These are phyloP conservation scores for Syncephalastrum monosporum DNA, from an alignment of 371 early-diverging fungal species.

Conservation along the genomic window DNA sequence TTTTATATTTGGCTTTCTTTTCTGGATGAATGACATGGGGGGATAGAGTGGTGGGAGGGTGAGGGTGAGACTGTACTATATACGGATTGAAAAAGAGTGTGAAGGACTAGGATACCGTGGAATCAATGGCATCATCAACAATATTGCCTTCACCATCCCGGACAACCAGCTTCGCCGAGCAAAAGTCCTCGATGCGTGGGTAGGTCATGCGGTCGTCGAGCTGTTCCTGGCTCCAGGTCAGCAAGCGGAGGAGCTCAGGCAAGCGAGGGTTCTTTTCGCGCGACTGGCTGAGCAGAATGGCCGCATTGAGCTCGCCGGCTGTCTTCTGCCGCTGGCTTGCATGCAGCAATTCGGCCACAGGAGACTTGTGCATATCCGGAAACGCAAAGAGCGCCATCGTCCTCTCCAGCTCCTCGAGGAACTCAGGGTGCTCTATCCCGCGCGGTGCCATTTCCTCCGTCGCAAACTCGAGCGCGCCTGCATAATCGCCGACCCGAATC, in stretches of 20 bases:
- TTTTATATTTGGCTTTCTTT: too few relatives aligned
- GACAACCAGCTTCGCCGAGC: conserved; percentile 72
- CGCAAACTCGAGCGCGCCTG: conserved; percentile 92
- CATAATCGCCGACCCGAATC: conserved; percentile 77
- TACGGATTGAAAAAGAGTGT: not conserved
- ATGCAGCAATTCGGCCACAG: conserved; percentile 84
- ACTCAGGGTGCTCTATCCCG: conserved; percentile 94
- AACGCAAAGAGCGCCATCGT: conserved; percentile 96
- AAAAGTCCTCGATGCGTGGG: conserved; percentile 84
- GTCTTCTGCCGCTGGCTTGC: conserved; percentile 88
- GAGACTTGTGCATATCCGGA: conserved; percentile 62
- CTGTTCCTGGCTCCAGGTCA: conserved; percentile 91
- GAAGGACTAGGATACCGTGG: conserved; percentile 8
- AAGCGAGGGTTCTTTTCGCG: conserved; percentile 93
- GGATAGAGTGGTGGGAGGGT: too few relatives aligned
- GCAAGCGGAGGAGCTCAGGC: conserved; percentile 84
- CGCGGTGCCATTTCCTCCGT: conserved; percentile 96
- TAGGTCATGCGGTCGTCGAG: conserved; percentile 76
- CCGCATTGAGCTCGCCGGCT: conserved; percentile 92
- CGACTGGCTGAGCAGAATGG: conserved; percentile 85
- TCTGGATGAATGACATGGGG: too few relatives aligned
- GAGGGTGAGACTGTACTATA: too few relatives aligned
- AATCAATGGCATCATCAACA: conserved; percentile 24
- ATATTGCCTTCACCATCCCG: conserved; percentile 33
- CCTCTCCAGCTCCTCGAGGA: conserved; percentile 89